Percentiles rank a stretch among this genome's conserved stretches.
Conservation (phyloP, 345 rosid genomes). For the Populus simonii region DNA sequence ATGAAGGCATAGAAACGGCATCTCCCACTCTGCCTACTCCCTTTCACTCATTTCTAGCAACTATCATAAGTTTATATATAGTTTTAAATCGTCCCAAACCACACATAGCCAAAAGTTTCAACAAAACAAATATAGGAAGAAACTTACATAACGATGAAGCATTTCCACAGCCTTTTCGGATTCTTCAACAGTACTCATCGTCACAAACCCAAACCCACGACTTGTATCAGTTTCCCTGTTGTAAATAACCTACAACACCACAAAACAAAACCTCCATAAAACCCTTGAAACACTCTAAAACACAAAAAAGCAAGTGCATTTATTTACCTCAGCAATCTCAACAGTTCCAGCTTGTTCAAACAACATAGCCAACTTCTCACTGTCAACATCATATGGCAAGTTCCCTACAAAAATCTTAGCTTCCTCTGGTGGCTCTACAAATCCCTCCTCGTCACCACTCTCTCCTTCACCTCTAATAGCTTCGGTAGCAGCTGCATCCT, state of each 20-base stretch:
- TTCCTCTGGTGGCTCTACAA: slow-evolving; percentile 65
- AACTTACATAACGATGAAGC: slow-evolving; percentile 70
- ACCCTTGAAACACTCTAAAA: neutral
- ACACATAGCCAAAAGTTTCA: neutral
- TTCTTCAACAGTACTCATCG: slow-evolving; percentile 84
- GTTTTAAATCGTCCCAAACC: neutral
- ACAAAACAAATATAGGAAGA: neutral
- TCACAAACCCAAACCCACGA: slow-evolving; percentile 93
- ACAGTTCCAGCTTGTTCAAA: slow-evolving; percentile 89
- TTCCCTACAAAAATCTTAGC: slow-evolving; percentile 88
- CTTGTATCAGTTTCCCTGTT: slow-evolving; percentile 80
- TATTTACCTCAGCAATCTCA: slow-evolving; percentile 83
- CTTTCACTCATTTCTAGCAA: neutral
- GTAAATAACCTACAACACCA: slow-evolving; percentile 63
- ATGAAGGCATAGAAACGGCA: neutral
- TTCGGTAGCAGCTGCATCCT: slow-evolving; percentile 15
- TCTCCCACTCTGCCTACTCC: neutral
- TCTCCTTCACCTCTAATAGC: slow-evolving; percentile 23
- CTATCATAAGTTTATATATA: neutral
- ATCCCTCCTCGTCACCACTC: slow-evolving; percentile 29
- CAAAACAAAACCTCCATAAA: neutral
- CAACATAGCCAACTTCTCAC: slow-evolving; percentile 73
- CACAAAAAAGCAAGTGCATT: neutral
- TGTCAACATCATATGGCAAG: slow-evolving; percentile 74
- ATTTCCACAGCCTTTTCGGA: slow-evolving; percentile 76